Evolutionary conservation across 768 basidiomycete genomes (phyloP).

Genomic region (Naganishia onofrii): DNA sequence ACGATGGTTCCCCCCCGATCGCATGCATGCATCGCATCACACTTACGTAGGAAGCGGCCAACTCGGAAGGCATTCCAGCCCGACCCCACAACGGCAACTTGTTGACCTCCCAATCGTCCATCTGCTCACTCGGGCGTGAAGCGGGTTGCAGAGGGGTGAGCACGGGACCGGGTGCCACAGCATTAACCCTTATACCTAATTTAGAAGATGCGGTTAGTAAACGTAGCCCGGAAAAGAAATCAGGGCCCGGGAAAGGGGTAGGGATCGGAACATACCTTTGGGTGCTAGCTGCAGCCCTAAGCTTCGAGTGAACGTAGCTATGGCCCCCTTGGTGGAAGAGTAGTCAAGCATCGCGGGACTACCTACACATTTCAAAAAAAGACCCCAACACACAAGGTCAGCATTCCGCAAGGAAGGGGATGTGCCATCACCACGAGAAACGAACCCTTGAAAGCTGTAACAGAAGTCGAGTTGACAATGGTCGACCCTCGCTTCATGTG

Average conservation of each 20-base stretch:
- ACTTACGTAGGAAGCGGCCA: constrained; percentile 42
- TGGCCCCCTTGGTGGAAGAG: constrained; percentile 64
- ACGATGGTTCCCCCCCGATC: too few species aligned
- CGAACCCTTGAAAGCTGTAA: constrained; percentile 57
- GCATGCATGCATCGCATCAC: too few species aligned
- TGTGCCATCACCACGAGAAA: neutral
- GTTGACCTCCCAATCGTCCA: constrained; percentile 60
- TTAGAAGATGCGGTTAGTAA: neutral
- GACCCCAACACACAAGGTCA: neutral
- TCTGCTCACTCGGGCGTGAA: constrained; percentile 59
- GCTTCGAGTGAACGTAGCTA: constrained; percentile 61
- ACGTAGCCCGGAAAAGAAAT: too few species aligned
- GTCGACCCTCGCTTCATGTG: constrained; percentile 60
- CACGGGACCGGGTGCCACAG: constrained; percentile 48
- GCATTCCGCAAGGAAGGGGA: too few species aligned
- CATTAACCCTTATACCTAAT: constrained; percentile 59
- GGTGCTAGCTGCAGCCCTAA: constrained; percentile 60
- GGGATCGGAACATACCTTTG: constrained; percentile 47
- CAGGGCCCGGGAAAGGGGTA: neutral
- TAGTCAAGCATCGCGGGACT: constrained; percentile 56
- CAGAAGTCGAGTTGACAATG: constrained; percentile 65
- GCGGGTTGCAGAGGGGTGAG: constrained; percentile 63
- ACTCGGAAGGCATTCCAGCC: constrained; percentile 60
- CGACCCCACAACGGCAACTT: constrained; percentile 57
- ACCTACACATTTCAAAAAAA: constrained; percentile 27